Base-by-base conservation (phyloP, 1,284 basidiomycete genomes). In the Apiotrichum sp. region DNA sequence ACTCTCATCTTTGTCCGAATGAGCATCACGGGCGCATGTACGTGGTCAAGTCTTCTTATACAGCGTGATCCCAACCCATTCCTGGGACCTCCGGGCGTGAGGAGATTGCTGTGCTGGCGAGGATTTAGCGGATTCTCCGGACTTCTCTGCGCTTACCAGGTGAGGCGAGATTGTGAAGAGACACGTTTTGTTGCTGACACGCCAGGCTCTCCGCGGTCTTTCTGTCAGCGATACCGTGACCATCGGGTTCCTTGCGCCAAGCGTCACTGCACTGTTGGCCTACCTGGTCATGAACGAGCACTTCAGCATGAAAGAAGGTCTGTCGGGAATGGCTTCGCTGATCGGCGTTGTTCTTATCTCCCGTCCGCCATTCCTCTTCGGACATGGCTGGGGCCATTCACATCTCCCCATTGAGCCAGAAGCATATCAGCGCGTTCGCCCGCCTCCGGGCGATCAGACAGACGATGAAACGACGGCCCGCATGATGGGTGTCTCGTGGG, bases 201-300 rank as follows among this genome's bases (percentile, higher is more conserved):
- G 22, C 22, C 86, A 84, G 67, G 82, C 85, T 1, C 75, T 89
- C 10, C 79, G 84, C 57, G 85, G 82, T 61, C 78, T 87, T 29
- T 83, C 85, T 0, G 77, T 90, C 0, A 86, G 86, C 10, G 88
- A 91, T 68, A 83, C 86, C 0, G 86, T 84, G 0, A 86, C 88
- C 13, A 78, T 93, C 49, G 84, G 84, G 0, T 91, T 90, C 75
- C 78, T 93, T 8, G 73, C 81, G 0, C 89, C 89, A 0, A 80
- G 85, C 54, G 78, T 81, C 9, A 88, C 86, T 0, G 84, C 83
- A 0, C 68, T 89, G n/a, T 75, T 85, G 2, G 88, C 84, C 0
- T 82, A 82, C 6, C 56, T 89, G 2, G 78, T 90, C 31, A 77
- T 93, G 7, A 79, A 81, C 14, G 89, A 92, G 67, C 75, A 71